Base-by-base conservation (phyloP, 2,329 filamentous ascomycete genomes). In the Ophiocordyceps camponoti-rufipedis region DNA sequence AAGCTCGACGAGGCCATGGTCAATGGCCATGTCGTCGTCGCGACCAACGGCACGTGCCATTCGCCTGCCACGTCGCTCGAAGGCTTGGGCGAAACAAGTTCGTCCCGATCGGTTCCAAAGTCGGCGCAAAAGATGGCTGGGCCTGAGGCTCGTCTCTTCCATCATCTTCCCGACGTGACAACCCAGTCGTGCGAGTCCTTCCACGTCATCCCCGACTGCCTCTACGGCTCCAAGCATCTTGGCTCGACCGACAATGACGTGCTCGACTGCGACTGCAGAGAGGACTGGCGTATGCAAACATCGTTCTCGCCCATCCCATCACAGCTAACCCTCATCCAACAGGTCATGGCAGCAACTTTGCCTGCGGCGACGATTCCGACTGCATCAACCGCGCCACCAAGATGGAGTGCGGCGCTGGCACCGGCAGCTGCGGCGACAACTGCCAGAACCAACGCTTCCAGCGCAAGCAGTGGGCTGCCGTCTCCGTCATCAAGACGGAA, bases 371-470 rank as follows among this genome's bases (percentile, higher is more conserved):
- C 56, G 86, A 95, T 62, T 94, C 88, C 14, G 89, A 96, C 62
- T 98, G 91, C 65, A 98, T 98, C 70, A 98, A 98, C 63, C 84
- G 91, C 56, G 85, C 86, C 47, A 96, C 89, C 48, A 96, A 95
- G 63, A 94, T 96, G 77, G 91, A 98, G 66, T 98, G 91, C 60
- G 70, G 73, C 51, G 78, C 78, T 49, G 82, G 88, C 53, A 91
- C 60, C 29, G 61, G 88, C 63, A 85, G 86, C 58, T 98, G 91
- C 62, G 88, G 88, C 46, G 69, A 77, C 35, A 78, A 77, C 43
- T 98, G 91, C 62, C 85, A 94, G 61, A 98, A 98, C 58, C 87
- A 94, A 62, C 82, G 91, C 49, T 96, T 98, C 56, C 85, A 93
- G 62, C 82, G 78, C 54, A 88, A 82, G 62, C 77, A 93, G 56